A percentile compares a stretch with the other conserved stretches of the same genome.
These are phyloP conservation scores for Daldinia bambusicola DNA, from an alignment of 495 filamentous ascomycete genomes.

Conservation along the genomic window DNA sequence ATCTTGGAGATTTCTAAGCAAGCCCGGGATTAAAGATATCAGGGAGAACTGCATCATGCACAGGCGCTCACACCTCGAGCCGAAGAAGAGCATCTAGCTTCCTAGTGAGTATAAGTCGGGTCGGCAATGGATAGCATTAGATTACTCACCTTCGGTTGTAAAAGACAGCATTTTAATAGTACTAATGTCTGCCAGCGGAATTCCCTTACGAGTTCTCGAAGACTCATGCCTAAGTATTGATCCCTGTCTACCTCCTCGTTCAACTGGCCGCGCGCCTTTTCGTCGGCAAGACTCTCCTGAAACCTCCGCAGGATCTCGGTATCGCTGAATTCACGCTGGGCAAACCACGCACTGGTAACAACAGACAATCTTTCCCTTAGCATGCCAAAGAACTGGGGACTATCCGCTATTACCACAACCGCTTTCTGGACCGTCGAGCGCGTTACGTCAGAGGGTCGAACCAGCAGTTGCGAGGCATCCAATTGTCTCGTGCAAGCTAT, in stretches of 20 bases:
- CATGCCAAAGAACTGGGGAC: conserved; percentile 80
- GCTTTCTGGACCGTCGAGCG: conserved; percentile 97
- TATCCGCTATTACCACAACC: conserved; percentile 95
- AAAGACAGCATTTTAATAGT: conserved; percentile 87
- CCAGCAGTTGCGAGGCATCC: conserved; percentile 77
- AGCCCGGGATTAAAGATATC: conserved; percentile 90
- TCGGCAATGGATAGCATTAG: not conserved
- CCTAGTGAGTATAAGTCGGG: conserved; percentile 11
- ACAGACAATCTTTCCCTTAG: conserved; percentile 84
- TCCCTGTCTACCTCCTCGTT: conserved; percentile 79
- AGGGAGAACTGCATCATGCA: conserved; percentile 99
- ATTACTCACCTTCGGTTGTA: conserved; percentile 87
- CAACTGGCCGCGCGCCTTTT: conserved; percentile 68
- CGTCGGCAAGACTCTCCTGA: conserved; percentile 82
- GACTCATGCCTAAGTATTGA: conserved; percentile 89
- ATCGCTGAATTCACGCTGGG: conserved; percentile 80
- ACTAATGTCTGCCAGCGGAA: conserved; percentile 94
- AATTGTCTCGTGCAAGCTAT: conserved; percentile 95
- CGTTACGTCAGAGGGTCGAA: conserved; percentile 87
- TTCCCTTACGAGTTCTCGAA: conserved; percentile 91
- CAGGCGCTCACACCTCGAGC: conserved; percentile 88
- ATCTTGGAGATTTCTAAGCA: conserved; percentile 86
- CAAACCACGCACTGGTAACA: conserved; percentile 96
- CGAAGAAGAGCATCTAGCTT: conserved; percentile 95
- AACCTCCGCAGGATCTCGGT: conserved; percentile 75